Evolutionary conservation across 345 rosid genomes (phyloP).

Genomic region (Populus simonii): DNA sequence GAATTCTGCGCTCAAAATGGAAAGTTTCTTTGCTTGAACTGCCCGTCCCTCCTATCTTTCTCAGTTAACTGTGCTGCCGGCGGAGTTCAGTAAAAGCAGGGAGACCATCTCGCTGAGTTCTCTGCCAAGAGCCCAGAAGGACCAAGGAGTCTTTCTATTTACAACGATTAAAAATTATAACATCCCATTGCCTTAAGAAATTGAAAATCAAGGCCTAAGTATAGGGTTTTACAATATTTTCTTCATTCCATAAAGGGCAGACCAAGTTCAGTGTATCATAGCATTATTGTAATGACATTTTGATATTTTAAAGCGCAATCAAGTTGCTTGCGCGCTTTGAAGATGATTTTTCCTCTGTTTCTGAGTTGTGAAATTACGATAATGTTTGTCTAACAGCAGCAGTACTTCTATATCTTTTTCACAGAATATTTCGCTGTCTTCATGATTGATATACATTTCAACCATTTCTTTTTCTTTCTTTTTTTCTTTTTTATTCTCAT

Average conservation of each 20-base stretch:
- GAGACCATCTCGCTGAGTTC: background rate
- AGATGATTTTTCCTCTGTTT: background rate
- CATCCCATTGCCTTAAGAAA: background rate
- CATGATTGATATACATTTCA: background rate
- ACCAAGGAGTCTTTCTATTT: no score
- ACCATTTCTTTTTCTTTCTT: no score
- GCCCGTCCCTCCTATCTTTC: background rate
- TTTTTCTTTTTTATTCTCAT: no score
- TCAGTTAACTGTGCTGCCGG: no score
- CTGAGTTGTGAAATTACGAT: background rate
- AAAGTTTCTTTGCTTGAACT: conserved; percentile 16
- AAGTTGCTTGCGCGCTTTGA: background rate
- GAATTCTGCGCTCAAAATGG: conserved; percentile 13
- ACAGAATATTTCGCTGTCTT: background rate
- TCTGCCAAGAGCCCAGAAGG: background rate
- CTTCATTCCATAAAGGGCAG: no score
- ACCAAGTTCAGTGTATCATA: no score
- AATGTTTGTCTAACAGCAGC: background rate
- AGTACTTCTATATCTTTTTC: background rate
- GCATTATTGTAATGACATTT: no score
- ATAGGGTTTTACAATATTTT: no score
- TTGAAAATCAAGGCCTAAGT: background rate
- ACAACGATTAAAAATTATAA: background rate
- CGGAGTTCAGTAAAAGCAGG: no score
- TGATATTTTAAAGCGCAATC: background rate